Conservation (phyloP, 2,329 filamentous ascomycete genomes). For the Rhinocladiella mackenziei region DNA sequence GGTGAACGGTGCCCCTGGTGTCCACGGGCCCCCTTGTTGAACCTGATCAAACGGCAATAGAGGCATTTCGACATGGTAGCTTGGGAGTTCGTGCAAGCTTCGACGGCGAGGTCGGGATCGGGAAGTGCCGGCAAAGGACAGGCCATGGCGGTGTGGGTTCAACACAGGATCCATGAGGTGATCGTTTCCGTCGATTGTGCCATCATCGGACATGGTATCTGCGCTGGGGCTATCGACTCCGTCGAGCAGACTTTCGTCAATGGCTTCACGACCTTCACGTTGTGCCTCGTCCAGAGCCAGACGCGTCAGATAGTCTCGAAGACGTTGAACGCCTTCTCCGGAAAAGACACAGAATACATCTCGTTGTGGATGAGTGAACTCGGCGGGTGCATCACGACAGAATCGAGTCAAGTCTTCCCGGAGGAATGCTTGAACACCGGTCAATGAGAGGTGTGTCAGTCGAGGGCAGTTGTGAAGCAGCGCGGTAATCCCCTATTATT, state of each 20-base stretch:
- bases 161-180: conserved; percentile 25
- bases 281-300: conserved; percentile 28
- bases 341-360: conserved; percentile 98
- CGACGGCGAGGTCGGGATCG: conserved; percentile 22
- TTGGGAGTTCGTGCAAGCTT: conserved; percentile 29
- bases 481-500: conserved; percentile 72
- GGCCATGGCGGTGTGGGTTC: conserved; percentile 21
- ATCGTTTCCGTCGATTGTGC: conserved; percentile 30
- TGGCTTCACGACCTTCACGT: conserved; percentile 25
- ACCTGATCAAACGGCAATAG: conserved; percentile 27
- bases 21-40: conserved; percentile 27
- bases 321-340: conserved; percentile 70
- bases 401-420: conserved; percentile 77
- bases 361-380: conserved; percentile 93
- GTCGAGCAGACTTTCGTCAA: conserved; percentile 28
- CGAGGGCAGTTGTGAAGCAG: conserved; percentile 87
- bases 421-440: conserved; percentile 86
- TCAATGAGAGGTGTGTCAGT: conserved; percentile 89
- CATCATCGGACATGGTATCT: conserved; percentile 30
- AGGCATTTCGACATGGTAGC: conserved; percentile 30
- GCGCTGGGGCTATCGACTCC: conserved; percentile 29
- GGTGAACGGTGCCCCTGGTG: conserved; percentile 21
- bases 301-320: conserved; percentile 72
- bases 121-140: conserved; percentile 19
- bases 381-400: conserved; percentile 78